Percentiles rank a stretch among this genome's conserved stretches.
These are phyloP conservation scores for Phoenix dactylifera DNA, from an alignment of 176 grass and related monocot species.

Conservation along the genomic window DNA sequence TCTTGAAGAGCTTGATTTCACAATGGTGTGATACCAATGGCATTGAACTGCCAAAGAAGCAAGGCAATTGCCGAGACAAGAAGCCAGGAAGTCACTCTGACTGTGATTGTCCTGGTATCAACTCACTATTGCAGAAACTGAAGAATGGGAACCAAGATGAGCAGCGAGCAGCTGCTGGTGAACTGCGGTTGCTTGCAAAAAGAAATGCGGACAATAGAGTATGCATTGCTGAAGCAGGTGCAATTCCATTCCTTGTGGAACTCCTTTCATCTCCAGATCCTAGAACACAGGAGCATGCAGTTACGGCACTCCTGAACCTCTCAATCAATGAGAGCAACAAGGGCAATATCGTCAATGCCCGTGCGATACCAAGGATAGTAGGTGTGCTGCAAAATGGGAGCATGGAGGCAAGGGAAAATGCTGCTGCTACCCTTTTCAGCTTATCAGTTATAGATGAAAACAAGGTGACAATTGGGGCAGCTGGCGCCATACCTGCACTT, in stretches of 20 bases:
- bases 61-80: conserved; percentile 32
- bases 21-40: conserved; percentile 97
- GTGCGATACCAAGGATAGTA: conserved; percentile 85
- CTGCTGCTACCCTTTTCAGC: conserved; percentile 85
- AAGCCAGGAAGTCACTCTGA: conserved; percentile 49
- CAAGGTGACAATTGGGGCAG: conserved; percentile 64
- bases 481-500: conserved; percentile 75
- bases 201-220: conserved; percentile 87
- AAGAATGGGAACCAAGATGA: conserved; percentile 52
- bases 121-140: conserved; percentile 58
- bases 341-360: conserved; percentile 53
- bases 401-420: conserved; percentile 97
- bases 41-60: conserved; percentile 72
- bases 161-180: conserved; percentile 80
- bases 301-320: conserved; percentile 89
- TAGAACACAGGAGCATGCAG: conserved; percentile 86
- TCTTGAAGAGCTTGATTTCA: conserved; percentile 83
- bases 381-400: conserved; percentile 74
- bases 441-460: conserved; percentile 85
- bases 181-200: conserved; percentile 88
- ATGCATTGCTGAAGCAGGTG: conserved; percentile 80
- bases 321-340: conserved; percentile 92
- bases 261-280: conserved; percentile 71
- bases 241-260: conserved; percentile 69
- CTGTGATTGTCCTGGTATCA: conserved; percentile 51